These are phyloP conservation scores for Aspergillus leporis DNA, from an alignment of 495 filamentous ascomycete species.

Conservation along the genomic window DNA sequence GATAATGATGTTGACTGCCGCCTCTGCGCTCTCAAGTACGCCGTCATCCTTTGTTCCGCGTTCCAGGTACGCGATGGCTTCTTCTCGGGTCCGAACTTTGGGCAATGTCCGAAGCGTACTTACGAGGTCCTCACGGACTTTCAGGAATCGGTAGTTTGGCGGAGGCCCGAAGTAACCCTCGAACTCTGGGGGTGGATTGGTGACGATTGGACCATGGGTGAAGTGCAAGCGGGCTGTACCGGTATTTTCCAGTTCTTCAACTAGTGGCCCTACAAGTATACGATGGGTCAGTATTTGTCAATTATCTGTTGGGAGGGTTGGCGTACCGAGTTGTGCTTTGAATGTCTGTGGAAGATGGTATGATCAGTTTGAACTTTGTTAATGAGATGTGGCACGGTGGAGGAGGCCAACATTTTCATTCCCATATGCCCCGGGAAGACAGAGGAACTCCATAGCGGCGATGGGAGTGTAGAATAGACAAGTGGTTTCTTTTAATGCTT, in stretches of 20 bases:
- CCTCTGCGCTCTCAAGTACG: conserved; percentile 15
- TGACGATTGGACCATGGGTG: conserved; percentile 27
- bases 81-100: conserved; percentile 24
- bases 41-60: conserved; percentile 11
- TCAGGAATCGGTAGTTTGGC: conserved; percentile 27
- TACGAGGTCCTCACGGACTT: conserved; percentile 1
- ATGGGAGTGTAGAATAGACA: too few species aligned
- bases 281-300: background rate
- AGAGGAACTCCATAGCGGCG: conserved; percentile 30
- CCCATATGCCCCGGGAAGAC: conserved; percentile 29
- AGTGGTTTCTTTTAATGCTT: too few species aligned
- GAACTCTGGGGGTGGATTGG: conserved; percentile 12
- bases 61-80: conserved; percentile 10
- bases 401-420: conserved; percentile 23
- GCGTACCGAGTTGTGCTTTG: conserved; percentile 29
- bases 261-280: conserved; percentile 18
- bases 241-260: conserved; percentile 16
- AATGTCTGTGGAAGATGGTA: conserved; percentile 15
- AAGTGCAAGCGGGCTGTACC: conserved; percentile 25
- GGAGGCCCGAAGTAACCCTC: conserved; percentile 32
- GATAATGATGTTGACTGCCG: conserved; percentile 20
- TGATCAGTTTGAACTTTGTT: background rate
- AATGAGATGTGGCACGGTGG: background rate
- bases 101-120: conserved; percentile 21
- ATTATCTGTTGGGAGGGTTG: background rate